Evolutionary conservation across 139 green algal species (phyloP).

Genomic region (Tetradesmus obliquus): DNA sequence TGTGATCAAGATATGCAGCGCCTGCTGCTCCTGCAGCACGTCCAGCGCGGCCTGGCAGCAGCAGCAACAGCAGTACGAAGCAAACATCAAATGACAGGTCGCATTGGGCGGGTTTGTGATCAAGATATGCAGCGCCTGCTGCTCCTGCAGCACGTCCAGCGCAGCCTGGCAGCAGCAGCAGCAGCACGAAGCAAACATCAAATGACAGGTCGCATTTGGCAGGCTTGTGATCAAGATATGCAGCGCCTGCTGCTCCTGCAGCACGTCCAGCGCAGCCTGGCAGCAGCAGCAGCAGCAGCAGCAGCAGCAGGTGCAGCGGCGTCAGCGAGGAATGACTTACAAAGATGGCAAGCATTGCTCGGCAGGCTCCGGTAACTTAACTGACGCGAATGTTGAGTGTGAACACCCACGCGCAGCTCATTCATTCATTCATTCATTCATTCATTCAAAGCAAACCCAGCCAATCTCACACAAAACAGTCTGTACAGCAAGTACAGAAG

Average conservation of each 20-base stretch:
- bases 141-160: neutral
- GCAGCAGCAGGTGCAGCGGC: neutral
- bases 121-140: neutral
- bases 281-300: neutral
- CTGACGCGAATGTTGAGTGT: too few relatives aligned
- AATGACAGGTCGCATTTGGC: too few relatives aligned
- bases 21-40: neutral
- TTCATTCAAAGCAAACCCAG: too few relatives aligned
- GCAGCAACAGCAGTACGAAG: neutral
- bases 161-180: neutral
- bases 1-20: neutral
- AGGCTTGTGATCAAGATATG: too few relatives aligned
- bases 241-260: constrained; percentile 31
- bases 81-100: too few relatives aligned
- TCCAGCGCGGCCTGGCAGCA: neutral
- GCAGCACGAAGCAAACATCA: neutral
- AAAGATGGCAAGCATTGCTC: neutral
- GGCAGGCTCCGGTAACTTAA: neutral
- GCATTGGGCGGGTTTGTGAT: neutral
- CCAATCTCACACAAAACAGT: too few relatives aligned
- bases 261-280: neutral
- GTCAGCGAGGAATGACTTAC: neutral
- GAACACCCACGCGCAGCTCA: too few relatives aligned
- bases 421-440: too few relatives aligned
- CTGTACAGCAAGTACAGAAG: too few relatives aligned